A percentile compares a stretch with the other conserved stretches of the same genome.
phyloP scores from a whole-genome alignment of 257 asterid species.

The Lithospermum erythrorhizon region DNA sequence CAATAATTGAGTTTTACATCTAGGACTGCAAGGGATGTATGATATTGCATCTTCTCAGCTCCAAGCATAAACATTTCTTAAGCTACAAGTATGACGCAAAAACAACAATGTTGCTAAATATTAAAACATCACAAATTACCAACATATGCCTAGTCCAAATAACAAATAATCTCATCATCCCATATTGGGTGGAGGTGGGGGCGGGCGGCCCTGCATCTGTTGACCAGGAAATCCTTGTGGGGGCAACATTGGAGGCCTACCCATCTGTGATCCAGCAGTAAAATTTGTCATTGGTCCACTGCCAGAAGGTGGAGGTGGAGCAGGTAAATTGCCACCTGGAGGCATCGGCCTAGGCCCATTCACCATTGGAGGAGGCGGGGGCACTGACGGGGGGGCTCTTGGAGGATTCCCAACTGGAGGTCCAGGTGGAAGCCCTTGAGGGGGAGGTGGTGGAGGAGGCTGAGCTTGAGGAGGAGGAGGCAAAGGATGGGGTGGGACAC shows the following conservation, averaged over 20 bases:
- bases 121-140: background rate
- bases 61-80: too few relatives aligned
- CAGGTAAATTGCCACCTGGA: constrained; percentile 87
- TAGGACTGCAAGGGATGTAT: too few relatives aligned
- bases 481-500: constrained; percentile 40
- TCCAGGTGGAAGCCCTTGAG: constrained; percentile 56
- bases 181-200: constrained; percentile 70
- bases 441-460: constrained; percentile 72
- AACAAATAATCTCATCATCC: constrained; percentile 27
- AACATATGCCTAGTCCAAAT: background rate
- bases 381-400: constrained; percentile 41
- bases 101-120: background rate
- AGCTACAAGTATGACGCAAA: background rate
- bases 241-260: constrained; percentile 71
- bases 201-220: constrained; percentile 59
- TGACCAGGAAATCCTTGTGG: constrained; percentile 78
- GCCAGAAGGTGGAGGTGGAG: constrained; percentile 82
- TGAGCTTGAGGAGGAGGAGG: constrained; percentile 81
- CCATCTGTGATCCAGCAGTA: constrained; percentile 74
- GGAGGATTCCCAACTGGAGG: constrained; percentile 44
- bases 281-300: constrained; percentile 72
- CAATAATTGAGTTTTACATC: too few relatives aligned
- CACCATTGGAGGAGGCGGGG: constrained; percentile 53
- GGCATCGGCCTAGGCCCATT: constrained; percentile 97
- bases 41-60: too few relatives aligned